Evolutionary conservation across 2,329 filamentous ascomycete species (phyloP).

Genomic region (Xylariomycetidae sp.): DNA sequence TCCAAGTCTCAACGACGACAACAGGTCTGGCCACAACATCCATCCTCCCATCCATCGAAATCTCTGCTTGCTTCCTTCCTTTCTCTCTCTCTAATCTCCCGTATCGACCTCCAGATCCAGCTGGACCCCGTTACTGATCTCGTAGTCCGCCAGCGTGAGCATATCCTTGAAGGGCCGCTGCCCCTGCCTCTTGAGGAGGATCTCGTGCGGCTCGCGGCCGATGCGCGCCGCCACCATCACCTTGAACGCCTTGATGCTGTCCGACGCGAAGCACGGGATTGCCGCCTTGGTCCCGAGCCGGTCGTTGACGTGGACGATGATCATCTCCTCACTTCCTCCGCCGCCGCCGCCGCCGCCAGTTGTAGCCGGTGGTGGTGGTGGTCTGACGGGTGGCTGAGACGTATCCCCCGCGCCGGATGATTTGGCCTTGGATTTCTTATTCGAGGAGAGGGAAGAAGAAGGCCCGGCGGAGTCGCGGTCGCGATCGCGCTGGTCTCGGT

Average conservation of each 20-base stretch:
- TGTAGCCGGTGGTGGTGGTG: constrained; percentile 25
- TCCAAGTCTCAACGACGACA: too few species aligned
- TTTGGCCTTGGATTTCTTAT: constrained; percentile 24
- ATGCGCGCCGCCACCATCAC: constrained; percentile 86
- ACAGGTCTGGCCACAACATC: too few species aligned
- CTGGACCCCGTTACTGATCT: constrained; percentile 85
- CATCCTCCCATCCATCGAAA: not conserved
- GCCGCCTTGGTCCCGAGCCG: constrained; percentile 93
- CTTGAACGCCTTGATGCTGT: constrained; percentile 84
- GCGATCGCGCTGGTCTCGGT: constrained; percentile 32
- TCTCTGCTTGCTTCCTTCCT: not conserved
- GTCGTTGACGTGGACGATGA: constrained; percentile 91
- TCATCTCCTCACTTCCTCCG: constrained; percentile 69
- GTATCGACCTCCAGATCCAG: constrained; percentile 59
- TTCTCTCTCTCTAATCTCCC: constrained; percentile 42
- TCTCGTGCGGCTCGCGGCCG: constrained; percentile 84
- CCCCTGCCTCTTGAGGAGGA: constrained; percentile 85
- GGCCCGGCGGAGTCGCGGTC: constrained; percentile 19
- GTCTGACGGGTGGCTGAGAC: constrained; percentile 29
- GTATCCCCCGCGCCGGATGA: constrained; percentile 22
- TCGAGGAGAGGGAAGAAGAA: constrained; percentile 12
- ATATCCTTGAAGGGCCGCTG: constrained; percentile 92
- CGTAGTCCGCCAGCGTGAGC: constrained; percentile 84
- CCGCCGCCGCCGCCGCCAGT: constrained; percentile 19
- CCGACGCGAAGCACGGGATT: constrained; percentile 81